Percentiles rank a stretch among this genome's conserved stretches.
Evolutionary conservation across 345 rosid genomes (phyloP).

Genomic region (Isatis tinctoria): DNA sequence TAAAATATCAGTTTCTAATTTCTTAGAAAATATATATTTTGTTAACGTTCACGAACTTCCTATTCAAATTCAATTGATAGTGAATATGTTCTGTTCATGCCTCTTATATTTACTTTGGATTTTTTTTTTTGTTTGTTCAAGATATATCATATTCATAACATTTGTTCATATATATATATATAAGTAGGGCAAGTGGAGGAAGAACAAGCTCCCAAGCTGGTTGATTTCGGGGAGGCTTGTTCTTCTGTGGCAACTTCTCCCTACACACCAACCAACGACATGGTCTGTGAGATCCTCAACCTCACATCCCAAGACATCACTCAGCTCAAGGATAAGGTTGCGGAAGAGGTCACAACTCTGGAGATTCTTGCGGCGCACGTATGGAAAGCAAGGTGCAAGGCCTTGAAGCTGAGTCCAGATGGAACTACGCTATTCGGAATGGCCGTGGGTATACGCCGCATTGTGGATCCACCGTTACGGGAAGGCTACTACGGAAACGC

Average conservation of each 20-base stretch:
- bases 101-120: neutral
- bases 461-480: conserved; percentile 38
- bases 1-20: no score
- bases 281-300: conserved; percentile 36
- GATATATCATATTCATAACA: neutral
- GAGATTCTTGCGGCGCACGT: conserved; percentile 50
- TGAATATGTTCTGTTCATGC: neutral
- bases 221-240: conserved; percentile 25
- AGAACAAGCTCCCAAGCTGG: conserved; percentile 5
- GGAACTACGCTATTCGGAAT: conserved; percentile 35
- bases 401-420: conserved; percentile 40
- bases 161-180: neutral
- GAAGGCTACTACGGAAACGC: conserved; percentile 60
- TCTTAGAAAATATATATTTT: no score
- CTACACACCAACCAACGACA: conserved; percentile 34
- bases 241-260: conserved; percentile 38
- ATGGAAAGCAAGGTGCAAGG: conserved; percentile 50
- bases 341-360: conserved; percentile 39
- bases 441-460: conserved; percentile 40
- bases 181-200: conserved; percentile 14
- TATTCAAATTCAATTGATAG: neutral
- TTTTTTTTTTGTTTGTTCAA: neutral
- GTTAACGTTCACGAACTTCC: neutral
- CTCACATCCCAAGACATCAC: conserved; percentile 34
- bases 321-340: conserved; percentile 30